Percentiles rank a stretch among this genome's conserved stretches.
Conservation (phyloP, 345 rosid genomes). For the Sisymbrium altissimum region DNA sequence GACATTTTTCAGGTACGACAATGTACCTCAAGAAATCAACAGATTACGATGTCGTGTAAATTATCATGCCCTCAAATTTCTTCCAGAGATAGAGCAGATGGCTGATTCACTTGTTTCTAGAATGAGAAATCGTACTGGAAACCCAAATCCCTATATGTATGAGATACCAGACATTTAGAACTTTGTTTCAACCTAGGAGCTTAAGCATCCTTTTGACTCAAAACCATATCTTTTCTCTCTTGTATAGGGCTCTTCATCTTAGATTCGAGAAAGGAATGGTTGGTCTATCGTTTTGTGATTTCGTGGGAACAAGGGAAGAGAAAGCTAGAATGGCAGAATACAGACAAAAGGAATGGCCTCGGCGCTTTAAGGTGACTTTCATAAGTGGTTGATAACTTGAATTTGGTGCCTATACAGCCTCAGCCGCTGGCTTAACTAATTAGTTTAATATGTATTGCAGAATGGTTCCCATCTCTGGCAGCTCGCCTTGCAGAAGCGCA, state of each 20-base stretch:
- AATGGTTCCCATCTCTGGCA: conserved; percentile 99
- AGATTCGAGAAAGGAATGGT: conserved; percentile 99
- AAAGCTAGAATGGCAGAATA: conserved; percentile 91
- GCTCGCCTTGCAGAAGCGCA: conserved; percentile 86
- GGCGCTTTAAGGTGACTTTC: conserved; percentile 80
- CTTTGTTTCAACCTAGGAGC: conserved; percentile 9
- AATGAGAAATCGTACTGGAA: conserved; percentile 96
- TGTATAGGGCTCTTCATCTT: conserved; percentile 96
- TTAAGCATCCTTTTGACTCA: conserved; percentile 3
- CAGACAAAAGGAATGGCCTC: conserved; percentile 97
- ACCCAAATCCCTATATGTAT: conserved; percentile 80
- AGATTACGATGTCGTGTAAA: conserved; percentile 97
- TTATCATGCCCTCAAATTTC: conserved; percentile 98
- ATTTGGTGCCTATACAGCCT: conserved; percentile 12
- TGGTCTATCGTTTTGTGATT: conserved; percentile 95
- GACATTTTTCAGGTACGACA: conserved; percentile 69
- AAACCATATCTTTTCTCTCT: conserved; percentile 13
- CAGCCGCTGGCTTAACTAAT: neutral
- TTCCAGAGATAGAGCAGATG: conserved; percentile 89
- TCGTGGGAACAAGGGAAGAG: conserved; percentile 98
- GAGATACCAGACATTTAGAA: conserved; percentile 30
- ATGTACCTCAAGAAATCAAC: conserved; percentile 96
- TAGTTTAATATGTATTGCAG: conserved; percentile 38
- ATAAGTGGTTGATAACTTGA: neutral
- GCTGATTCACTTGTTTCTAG: conserved; percentile 82